Evolutionary conservation across 2,329 filamentous ascomycete species (phyloP), one percentile per base, ranked within the genome.

Genomic region (Xylaria sp.): DNA sequence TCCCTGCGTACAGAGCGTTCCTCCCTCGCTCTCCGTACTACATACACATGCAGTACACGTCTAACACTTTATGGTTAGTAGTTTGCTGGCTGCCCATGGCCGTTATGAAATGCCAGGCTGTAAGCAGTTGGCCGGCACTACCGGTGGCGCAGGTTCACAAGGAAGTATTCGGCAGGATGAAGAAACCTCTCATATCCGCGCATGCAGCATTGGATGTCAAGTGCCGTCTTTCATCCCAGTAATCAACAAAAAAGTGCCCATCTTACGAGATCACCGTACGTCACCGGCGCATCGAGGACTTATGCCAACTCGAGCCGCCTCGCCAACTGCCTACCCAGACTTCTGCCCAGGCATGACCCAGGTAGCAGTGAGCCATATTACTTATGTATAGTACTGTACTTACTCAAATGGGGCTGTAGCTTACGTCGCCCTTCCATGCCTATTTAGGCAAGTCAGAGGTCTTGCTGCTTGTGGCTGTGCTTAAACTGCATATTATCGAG

Each of bases 381-480:
- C 46, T 4, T 18, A 15, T 20, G 15, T 41, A 41, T 7, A n/a
- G 6, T 41, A 41, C 39, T 41, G 18, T n/a, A 41, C 46, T 9
- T 25, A n/a, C 39, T 20, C 53, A n/a, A 43, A 61, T 10, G 52
- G 39, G 28, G 18, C 36, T 30, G 34, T 20, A 36, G 60, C 32
- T 57, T 50, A 65, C 60, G 28, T 65, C 25, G 48, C 34, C 48
- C 28, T 61, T 50, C 34, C 48, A 59, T 69, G 20, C 34, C 65
- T 53, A 59, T 61, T 57, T 62, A 30, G 64, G 67, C 57, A 69
- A 69, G 45, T 61, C 52, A 59, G 53, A 25, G 23, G 15, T 23
- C 39, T 39, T 12, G 43, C 60, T 39, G 52, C 56, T 46, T 46
- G 65, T 61, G 67, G 64, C 67, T 52, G 60, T 69, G 67, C 46